Percentiles rank a stretch among this genome's conserved stretches.
Evolutionary conservation across 2,329 filamentous ascomycete species (phyloP).

Genomic region (Huntiella omanensis): DNA sequence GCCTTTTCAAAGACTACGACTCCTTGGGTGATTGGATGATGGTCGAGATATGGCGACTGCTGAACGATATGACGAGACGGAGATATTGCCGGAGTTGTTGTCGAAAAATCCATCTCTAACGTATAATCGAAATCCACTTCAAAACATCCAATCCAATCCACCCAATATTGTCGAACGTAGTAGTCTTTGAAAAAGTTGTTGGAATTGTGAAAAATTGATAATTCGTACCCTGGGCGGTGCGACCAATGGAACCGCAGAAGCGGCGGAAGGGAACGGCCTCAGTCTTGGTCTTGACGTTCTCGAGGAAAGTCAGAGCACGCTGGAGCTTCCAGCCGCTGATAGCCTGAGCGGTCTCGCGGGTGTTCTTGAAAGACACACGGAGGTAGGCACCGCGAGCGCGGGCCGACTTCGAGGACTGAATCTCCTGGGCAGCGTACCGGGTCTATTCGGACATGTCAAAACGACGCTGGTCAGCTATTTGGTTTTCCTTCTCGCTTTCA

Average conservation of each 20-base stretch:
- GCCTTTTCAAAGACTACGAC: background rate
- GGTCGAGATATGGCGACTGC: background rate
- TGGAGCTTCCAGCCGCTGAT: conserved; percentile 98
- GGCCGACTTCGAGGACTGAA: conserved; percentile 79
- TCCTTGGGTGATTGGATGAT: background rate
- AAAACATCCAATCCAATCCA: too few relatives aligned
- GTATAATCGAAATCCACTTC: too few relatives aligned
- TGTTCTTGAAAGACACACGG: conserved; percentile 99
- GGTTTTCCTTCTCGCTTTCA: background rate
- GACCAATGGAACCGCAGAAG: conserved; percentile 89
- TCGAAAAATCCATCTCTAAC: too few relatives aligned
- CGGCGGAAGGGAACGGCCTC: conserved; percentile 97
- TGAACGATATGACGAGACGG: background rate
- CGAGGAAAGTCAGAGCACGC: conserved; percentile 88
- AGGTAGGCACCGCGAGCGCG: conserved; percentile 97
- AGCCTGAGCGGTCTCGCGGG: conserved; percentile 95
- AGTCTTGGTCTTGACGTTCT: conserved; percentile 93
- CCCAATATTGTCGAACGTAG: too few relatives aligned
- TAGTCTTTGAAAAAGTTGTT: too few relatives aligned
- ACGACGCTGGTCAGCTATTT: conserved; percentile 3
- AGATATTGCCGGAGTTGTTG: too few relatives aligned
- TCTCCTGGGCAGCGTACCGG: conserved; percentile 87
- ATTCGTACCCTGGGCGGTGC: conserved; percentile 88
- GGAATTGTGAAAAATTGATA: background rate
- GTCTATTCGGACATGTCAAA: conserved; percentile 34